phyloP scores from a whole-genome alignment of 495 filamentous ascomycete genomes.

The Podospora anserina region DNA sequence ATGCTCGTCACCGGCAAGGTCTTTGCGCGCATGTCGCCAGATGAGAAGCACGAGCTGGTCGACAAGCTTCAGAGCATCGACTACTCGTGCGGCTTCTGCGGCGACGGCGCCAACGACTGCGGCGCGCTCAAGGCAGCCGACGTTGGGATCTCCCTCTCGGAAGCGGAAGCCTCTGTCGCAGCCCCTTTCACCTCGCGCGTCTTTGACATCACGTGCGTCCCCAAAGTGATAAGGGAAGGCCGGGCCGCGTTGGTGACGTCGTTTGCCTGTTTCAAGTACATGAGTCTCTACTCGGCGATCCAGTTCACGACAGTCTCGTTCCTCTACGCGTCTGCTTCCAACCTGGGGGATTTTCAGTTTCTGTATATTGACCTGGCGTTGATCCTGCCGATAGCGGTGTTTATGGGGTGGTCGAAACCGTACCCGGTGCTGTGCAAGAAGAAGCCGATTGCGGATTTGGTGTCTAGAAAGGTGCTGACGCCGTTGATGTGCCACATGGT shows the following conservation, averaged over 20 bases:
- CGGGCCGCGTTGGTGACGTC: constrained; percentile 93
- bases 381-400: constrained; percentile 94
- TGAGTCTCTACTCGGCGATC: constrained; percentile 98
- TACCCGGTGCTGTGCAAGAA: constrained; percentile 76
- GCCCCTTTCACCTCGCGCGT: constrained; percentile 94
- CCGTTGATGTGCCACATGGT: constrained; percentile 85
- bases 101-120: constrained; percentile 97
- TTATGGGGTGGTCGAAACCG: constrained; percentile 96
- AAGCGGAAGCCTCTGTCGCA: constrained; percentile 96
- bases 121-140: constrained; percentile 97
- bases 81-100: constrained; percentile 95
- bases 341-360: constrained; percentile 97
- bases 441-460: constrained; percentile 85
- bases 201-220: constrained; percentile 97
- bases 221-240: constrained; percentile 91
- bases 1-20: constrained; percentile 91
- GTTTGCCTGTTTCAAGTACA: constrained; percentile 99
- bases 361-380: constrained; percentile 90
- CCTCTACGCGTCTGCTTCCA: constrained; percentile 90
- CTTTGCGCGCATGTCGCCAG: constrained; percentile 97
- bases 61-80: constrained; percentile 96
- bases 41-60: constrained; percentile 97
- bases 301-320: constrained; percentile 99
- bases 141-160: constrained; percentile 96
- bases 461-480: constrained; percentile 87